phyloP scores from a whole-genome alignment of 192 early-diverging fungal species.

The Backusella luteola region DNA sequence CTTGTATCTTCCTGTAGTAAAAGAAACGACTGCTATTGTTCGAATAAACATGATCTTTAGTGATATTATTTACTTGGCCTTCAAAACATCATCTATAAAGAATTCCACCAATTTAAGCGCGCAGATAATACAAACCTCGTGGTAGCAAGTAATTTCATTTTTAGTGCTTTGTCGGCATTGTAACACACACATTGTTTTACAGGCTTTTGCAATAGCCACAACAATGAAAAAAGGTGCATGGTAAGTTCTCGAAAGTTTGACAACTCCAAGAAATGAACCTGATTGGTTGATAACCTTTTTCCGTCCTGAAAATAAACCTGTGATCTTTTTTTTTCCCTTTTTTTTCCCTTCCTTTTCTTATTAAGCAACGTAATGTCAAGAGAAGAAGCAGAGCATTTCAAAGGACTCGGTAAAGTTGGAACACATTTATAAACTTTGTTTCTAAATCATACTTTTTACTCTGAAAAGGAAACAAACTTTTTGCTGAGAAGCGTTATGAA shows the following conservation, averaged over 20 bases:
- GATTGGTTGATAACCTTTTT: not conserved
- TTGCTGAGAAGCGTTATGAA: constrained; percentile 55
- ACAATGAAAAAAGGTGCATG: not conserved
- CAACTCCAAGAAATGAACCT: not conserved
- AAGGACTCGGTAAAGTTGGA: constrained; percentile 12
- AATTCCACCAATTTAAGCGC: not conserved
- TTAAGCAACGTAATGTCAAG: constrained; percentile 1
- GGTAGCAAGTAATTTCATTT: not conserved
- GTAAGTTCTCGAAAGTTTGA: not conserved
- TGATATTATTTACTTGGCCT: too few species aligned
- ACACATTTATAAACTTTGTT: not conserved
- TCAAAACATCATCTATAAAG: too few species aligned
- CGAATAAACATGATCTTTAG: too few species aligned
- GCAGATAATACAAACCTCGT: not conserved
- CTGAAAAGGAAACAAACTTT: constrained; percentile 55
- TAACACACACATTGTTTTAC: not conserved
- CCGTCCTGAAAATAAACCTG: not conserved
- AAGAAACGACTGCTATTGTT: too few species aligned
- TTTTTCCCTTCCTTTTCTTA: not conserved
- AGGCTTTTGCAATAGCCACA: not conserved
- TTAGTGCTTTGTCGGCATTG: not conserved
- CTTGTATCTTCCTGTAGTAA: too few species aligned
- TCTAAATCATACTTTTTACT: not conserved
- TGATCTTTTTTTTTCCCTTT: not conserved
- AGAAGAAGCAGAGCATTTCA: constrained; percentile 30